phyloP scores from a whole-genome alignment of 305 asterid species.

The Fraxinus angustifolia region DNA sequence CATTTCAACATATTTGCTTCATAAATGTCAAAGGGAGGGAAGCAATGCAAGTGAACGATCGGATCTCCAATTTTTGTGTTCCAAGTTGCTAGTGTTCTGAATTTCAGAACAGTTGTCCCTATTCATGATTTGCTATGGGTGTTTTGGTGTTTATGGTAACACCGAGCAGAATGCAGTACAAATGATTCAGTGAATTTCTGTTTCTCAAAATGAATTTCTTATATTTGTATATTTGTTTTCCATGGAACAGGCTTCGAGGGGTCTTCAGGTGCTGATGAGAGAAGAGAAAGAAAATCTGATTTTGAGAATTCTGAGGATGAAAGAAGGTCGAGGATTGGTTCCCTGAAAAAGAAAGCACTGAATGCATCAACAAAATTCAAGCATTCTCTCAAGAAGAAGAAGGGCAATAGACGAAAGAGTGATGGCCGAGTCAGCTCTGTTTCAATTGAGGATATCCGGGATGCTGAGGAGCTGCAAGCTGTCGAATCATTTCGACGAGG shows the following conservation, averaged over 20 bases:
- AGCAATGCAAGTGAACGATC: not conserved
- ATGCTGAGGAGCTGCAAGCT: conserved; percentile 79
- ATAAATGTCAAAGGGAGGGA: not conserved
- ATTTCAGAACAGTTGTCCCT: not conserved
- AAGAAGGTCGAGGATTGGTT: conserved; percentile 76
- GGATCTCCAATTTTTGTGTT: not conserved
- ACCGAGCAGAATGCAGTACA: not conserved
- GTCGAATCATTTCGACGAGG: conserved; percentile 88
- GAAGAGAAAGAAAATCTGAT: conserved; percentile 87
- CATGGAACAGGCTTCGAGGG: conserved; percentile 78
- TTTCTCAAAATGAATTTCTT: not conserved
- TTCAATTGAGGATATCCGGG: conserved; percentile 91
- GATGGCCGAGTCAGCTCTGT: conserved; percentile 86
- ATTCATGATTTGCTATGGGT: not conserved
- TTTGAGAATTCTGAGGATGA: conserved; percentile 97
- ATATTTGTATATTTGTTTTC: conserved; percentile 9
- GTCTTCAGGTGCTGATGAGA: conserved; percentile 80
- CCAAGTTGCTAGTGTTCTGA: not conserved
- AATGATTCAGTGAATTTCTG: not conserved
- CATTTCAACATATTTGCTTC: not conserved
- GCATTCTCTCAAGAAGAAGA: conserved; percentile 95
- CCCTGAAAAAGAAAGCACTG: conserved; percentile 91
- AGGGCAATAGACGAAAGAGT: conserved; percentile 68
- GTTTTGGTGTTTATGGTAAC: not conserved
- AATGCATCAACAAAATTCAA: conserved; percentile 90